phyloP scores from a whole-genome alignment of 169 alveolate genomes.

The Eimeria praecox region DNA sequence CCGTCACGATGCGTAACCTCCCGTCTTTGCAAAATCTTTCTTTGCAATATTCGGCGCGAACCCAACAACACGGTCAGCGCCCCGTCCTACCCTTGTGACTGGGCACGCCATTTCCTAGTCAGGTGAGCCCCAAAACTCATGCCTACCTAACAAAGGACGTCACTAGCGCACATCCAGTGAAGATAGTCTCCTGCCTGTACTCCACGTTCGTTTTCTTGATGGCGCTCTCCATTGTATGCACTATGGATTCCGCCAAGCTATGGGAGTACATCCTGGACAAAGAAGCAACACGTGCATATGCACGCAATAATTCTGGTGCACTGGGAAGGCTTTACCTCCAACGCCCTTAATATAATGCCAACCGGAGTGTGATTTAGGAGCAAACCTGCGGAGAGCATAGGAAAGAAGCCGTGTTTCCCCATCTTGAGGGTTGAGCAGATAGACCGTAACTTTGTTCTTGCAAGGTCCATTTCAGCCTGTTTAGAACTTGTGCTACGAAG shows the following conservation, averaged over 20 bases:
- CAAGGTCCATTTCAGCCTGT: slow-evolving; percentile 32
- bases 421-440: slow-evolving; percentile 20
- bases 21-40: background rate
- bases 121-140: background rate
- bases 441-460: slow-evolving; percentile 54
- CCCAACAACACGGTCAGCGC: background rate
- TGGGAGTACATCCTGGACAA: slow-evolving; percentile 29
- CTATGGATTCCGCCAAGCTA: slow-evolving; percentile 46
- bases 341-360: background rate
- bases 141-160: slow-evolving; percentile 39
- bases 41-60: background rate
- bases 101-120: background rate
- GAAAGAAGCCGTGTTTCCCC: slow-evolving; percentile 48
- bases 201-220: slow-evolving; percentile 30
- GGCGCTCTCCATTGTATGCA: slow-evolving; percentile 6
- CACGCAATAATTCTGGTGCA: background rate
- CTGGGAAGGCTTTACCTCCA: background rate
- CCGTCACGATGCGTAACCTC: background rate
- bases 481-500: background rate
- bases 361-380: background rate
- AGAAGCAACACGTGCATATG: background rate
- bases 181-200: slow-evolving; percentile 20
- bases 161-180: slow-evolving; percentile 62
- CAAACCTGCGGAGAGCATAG: slow-evolving; percentile 60
- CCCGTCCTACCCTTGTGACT: background rate